Evolutionary conservation across 176 grass and related monocot genomes (phyloP).

Genomic region (Puccinellia tenuiflora): DNA sequence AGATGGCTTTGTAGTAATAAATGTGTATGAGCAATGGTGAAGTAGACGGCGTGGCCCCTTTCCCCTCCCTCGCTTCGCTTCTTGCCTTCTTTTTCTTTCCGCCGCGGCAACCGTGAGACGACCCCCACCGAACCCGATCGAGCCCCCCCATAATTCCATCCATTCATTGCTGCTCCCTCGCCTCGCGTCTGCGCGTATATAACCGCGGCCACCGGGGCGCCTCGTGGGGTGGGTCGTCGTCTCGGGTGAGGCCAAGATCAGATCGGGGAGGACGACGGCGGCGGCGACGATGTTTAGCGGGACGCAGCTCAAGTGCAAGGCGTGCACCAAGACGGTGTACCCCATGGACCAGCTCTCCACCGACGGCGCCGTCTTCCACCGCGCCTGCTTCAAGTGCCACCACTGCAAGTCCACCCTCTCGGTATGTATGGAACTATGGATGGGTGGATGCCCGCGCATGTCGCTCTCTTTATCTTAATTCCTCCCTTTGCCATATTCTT

Average conservation of each 20-base stretch:
- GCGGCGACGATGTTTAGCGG: constrained; percentile 44
- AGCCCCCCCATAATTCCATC: constrained; percentile 25
- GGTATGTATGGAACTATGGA: constrained; percentile 33
- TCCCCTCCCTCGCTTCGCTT: background rate
- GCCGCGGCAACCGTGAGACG: constrained; percentile 43
- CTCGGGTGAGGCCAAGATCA: background rate
- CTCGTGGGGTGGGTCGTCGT: background rate
- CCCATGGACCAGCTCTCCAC: constrained; percentile 87
- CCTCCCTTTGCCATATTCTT: background rate
- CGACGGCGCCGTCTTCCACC: constrained; percentile 65
- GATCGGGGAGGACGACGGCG: background rate
- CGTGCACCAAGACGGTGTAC: constrained; percentile 91
- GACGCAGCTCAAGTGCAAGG: constrained; percentile 83
- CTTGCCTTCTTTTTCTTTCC: constrained; percentile 21
- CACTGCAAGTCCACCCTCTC: constrained; percentile 94
- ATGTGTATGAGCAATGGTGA: background rate
- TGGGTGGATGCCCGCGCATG: background rate
- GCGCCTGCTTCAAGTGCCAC: constrained; percentile 86
- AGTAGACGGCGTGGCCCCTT: background rate
- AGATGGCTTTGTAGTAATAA: constrained; percentile 17
- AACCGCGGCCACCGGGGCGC: constrained; percentile 17
- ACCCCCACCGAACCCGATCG: background rate
- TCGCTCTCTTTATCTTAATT: background rate
- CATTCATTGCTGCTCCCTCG: background rate
- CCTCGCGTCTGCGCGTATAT: constrained; percentile 8